Base-by-base conservation (phyloP, 768 basidiomycete species). In the Lactarius akahatsu region DNA sequence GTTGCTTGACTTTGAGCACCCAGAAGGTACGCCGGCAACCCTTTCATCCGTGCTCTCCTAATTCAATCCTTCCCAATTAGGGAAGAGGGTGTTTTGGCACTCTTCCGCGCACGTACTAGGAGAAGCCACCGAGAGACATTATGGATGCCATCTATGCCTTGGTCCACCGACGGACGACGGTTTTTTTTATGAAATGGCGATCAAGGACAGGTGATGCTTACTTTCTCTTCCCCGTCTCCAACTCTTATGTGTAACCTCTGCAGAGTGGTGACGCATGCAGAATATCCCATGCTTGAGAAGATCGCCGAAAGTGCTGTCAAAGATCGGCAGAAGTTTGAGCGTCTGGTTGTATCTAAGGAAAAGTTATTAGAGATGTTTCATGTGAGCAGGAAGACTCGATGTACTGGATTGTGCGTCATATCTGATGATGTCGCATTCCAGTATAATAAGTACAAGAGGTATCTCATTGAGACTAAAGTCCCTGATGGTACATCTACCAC, bases 111-210 rank as follows among this genome's bases (percentile, higher is more conserved):
- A 98, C 78, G 94, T 98, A 64, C 84, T 99, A 20, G 97, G 97
- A 55, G 97, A 99, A 78, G 91, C 96, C 62, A 87, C 94, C 50
- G 97, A 99, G 78, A 85, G 91, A 61, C 94, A 97, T 76, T 96
- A 98, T 75, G 96, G 96, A 47, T 97, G 95, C 76, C 95, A 97
- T 80, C 83, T 99, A 16, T 97, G 96, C 73, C 87, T 97, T 68
- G 97, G 97, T 3, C 97, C 97, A 18, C 97, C 97, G 28, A 94
- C 95, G 2, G 94, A 96, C 34, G 95, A 98, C 8, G 97, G 97
- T 26, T 99, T 99, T 85, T 99, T 97, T 82, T 99, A 99, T 76
- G 97, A 99, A 76, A 98, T 99, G 97, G 87, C 86, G 18, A 94
- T 94, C 71, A 80, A 88, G 43, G 89, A 94, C 66, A 80, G 91